phyloP scores from a whole-genome alignment of 2,329 filamentous ascomycete genomes.

The Alternaria angustiovoidea region DNA sequence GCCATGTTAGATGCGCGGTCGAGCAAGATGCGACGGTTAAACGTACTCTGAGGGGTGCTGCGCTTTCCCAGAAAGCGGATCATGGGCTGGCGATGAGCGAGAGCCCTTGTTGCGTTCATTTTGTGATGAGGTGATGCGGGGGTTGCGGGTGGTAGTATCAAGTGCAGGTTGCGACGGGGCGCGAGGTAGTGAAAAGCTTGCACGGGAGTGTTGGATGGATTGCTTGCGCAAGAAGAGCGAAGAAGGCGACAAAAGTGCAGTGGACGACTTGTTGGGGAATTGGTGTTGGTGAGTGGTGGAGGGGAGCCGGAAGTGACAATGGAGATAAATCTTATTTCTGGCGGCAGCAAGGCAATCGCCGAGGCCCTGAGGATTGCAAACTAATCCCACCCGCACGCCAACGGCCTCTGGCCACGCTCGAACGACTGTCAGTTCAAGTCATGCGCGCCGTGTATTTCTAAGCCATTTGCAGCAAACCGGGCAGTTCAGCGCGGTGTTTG shows the following conservation, averaged over 20 bases:
- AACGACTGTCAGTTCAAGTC: conserved; percentile 24
- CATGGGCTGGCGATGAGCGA: conserved; percentile 60
- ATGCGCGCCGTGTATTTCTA: conserved; percentile 20
- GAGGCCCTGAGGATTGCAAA: conserved; percentile 18
- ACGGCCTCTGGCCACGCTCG: conserved; percentile 32
- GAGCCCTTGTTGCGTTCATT: conserved; percentile 58
- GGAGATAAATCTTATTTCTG: conserved; percentile 36
- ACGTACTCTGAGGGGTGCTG: conserved; percentile 54
- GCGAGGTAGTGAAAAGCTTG: background rate
- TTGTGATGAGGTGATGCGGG: conserved; percentile 21
- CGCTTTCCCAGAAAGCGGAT: conserved; percentile 62
- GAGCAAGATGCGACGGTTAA: background rate
- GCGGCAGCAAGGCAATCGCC: conserved; percentile 27
- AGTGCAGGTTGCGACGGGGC: background rate
- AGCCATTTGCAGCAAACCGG: conserved; percentile 17
- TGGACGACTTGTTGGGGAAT: conserved; percentile 2
- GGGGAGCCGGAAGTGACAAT: conserved; percentile 20
- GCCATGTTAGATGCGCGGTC: conserved; percentile 19
- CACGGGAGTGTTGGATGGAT: background rate
- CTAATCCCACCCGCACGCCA: conserved; percentile 8
- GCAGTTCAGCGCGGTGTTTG: conserved; percentile 16
- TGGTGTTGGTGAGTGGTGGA: conserved; percentile 10
- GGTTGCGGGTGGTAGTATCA: conserved; percentile 1
- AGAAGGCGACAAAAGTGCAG: background rate
- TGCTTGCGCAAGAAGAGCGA: background rate